Conservation (phyloP, 192 early-diverging fungal genomes). For the Gamsiella multidivaricata region DNA sequence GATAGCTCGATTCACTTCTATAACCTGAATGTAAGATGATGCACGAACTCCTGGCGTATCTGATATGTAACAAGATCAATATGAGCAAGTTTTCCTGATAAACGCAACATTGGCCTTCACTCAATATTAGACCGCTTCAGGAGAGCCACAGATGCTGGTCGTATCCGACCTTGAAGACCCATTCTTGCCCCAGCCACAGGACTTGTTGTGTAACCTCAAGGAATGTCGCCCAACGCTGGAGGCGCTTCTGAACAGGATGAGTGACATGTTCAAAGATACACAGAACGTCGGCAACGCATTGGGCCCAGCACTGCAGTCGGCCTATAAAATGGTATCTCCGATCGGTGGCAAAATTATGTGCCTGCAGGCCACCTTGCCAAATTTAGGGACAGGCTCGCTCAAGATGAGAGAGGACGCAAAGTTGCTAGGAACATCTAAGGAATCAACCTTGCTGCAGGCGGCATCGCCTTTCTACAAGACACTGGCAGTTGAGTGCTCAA, state of each 20-base stretch:
- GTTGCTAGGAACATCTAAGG: constrained; percentile 88
- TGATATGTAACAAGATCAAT: too few species aligned
- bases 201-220: constrained; percentile 89
- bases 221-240: constrained; percentile 85
- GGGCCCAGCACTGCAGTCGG: constrained; percentile 87
- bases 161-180: constrained; percentile 95
- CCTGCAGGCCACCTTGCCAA: constrained; percentile 86
- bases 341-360: constrained; percentile 93
- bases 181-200: constrained; percentile 88
- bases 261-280: constrained; percentile 87
- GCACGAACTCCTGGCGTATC: neutral
- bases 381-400: constrained; percentile 78
- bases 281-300: constrained; percentile 81
- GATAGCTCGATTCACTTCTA: constrained; percentile 93
- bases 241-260: constrained; percentile 75
- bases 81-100: too few species aligned
- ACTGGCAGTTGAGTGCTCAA: constrained; percentile 91
- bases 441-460: constrained; percentile 83
- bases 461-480: constrained; percentile 90
- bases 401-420: constrained; percentile 89
- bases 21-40: constrained; percentile 71
- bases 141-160: constrained; percentile 96
- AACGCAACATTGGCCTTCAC: neutral
- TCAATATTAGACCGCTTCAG: constrained; percentile 48
- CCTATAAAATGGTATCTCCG: constrained; percentile 79